phyloP scores from a whole-genome alignment of 1,284 basidiomycete genomes.

The Cutaneotrichosporon cutaneum region DNA sequence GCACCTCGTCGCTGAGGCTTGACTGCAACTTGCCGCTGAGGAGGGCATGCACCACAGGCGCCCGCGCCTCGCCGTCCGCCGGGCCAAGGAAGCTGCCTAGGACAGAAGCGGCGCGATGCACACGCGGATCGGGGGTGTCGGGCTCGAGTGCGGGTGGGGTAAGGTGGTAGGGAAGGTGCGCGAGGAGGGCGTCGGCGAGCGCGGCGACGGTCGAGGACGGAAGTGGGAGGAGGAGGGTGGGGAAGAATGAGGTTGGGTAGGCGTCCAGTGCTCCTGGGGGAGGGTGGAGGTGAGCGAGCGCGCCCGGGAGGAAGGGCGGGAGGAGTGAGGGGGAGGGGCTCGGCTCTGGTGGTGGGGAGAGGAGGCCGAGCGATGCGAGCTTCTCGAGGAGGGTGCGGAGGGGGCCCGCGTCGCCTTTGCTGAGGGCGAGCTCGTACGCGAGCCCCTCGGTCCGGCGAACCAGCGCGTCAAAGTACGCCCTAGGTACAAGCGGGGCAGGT shows the following conservation, averaged over 20 bases:
- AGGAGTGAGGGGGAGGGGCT: slow-evolving; percentile 34
- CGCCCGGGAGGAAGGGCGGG: slow-evolving; percentile 35
- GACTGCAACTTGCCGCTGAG: slow-evolving; percentile 3
- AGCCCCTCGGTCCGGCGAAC: slow-evolving; percentile 44
- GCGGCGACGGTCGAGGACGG: slow-evolving; percentile 51
- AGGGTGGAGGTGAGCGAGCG: slow-evolving; percentile 56
- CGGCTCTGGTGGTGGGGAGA: slow-evolving; percentile 20
- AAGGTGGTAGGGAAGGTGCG: slow-evolving; percentile 26
- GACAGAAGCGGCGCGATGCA: slow-evolving; percentile 30
- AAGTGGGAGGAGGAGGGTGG: slow-evolving; percentile 66
- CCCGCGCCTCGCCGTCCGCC: slow-evolving; percentile 38
- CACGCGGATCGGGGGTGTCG: slow-evolving; percentile 23
- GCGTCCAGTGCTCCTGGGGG: slow-evolving; percentile 59
- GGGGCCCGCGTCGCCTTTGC: slow-evolving; percentile 19
- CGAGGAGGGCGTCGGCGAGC: slow-evolving; percentile 31
- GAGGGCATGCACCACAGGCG: slow-evolving; percentile 27
- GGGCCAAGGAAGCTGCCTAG: slow-evolving; percentile 33
- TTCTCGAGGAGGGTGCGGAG: slow-evolving; percentile 33
- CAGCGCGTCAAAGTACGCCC: slow-evolving; percentile 61
- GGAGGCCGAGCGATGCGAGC: slow-evolving; percentile 35
- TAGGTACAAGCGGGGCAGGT: slow-evolving; percentile 29
- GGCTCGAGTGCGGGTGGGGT: slow-evolving; percentile 18
- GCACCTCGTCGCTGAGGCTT: neutral
- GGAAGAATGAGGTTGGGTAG: slow-evolving; percentile 56
- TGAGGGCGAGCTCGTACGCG: slow-evolving; percentile 58